Evolutionary conservation across 1,284 basidiomycete species (phyloP).

Genomic region (Vanrija humicola): DNA sequence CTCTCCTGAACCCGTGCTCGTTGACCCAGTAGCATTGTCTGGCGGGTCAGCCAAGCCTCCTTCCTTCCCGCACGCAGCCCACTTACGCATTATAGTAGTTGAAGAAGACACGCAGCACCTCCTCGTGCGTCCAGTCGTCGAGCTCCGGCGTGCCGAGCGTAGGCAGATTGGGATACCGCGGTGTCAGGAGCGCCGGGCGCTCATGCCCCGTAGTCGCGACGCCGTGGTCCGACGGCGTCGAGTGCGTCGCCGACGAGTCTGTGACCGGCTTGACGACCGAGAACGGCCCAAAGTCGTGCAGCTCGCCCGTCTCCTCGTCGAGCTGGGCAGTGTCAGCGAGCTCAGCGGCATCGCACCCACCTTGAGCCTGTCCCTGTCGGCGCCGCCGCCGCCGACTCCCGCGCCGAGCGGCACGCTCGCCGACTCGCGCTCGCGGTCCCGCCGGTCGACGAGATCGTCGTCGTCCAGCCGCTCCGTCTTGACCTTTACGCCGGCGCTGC

Average conservation of each 20-base stretch:
- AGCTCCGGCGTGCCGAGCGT: slow-evolving; percentile 14
- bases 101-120: slow-evolving; percentile 24
- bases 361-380: too few species aligned
- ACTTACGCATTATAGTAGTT: slow-evolving; percentile 22
- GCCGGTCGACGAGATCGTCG: background rate
- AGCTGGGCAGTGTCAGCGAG: slow-evolving; percentile 1
- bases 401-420: too few species aligned
- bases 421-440: background rate
- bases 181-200: background rate
- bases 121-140: slow-evolving; percentile 15
- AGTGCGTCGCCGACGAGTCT: background rate
- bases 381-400: too few species aligned
- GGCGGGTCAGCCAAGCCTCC: background rate
- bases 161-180: background rate
- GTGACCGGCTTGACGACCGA: slow-evolving; percentile 13
- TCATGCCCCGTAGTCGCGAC: background rate
- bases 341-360: too few species aligned
- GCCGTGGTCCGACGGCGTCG: background rate
- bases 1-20: slow-evolving; percentile 20
- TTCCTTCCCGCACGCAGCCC: background rate
- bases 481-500: background rate
- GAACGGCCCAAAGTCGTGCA: slow-evolving; percentile 15
- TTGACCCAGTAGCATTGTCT: slow-evolving; percentile 26
- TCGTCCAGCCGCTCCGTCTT: background rate
- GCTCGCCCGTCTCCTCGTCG: slow-evolving; percentile 18